A percentile compares a stretch with the other conserved stretches of the same genome.
Evolutionary conservation across 2,329 filamentous ascomycete species (phyloP).

Genomic region (Paecilomyces dactylethromorphus): DNA sequence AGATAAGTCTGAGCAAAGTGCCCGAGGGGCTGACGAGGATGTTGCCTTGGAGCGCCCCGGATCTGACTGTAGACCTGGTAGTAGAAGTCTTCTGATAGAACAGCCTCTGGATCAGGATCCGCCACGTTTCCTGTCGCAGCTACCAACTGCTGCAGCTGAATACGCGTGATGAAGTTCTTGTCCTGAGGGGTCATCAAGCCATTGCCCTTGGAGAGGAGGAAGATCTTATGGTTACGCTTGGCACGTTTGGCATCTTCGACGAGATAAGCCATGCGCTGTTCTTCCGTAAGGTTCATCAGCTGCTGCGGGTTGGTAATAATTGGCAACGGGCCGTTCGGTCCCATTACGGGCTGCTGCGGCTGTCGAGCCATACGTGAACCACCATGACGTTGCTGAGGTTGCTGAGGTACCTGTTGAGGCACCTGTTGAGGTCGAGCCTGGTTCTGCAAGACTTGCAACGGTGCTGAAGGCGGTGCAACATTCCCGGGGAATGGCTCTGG

Average conservation of each 20-base stretch:
- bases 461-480: slow-evolving; percentile 45
- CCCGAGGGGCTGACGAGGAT: slow-evolving; percentile 85
- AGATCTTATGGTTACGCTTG: slow-evolving; percentile 98
- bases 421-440: slow-evolving; percentile 57
- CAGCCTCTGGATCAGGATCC: slow-evolving; percentile 71
- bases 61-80: slow-evolving; percentile 97
- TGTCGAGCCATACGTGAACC: slow-evolving; percentile 28
- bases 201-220: slow-evolving; percentile 85
- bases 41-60: slow-evolving; percentile 78
- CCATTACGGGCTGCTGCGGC: slow-evolving; percentile 27
- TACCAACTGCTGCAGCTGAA: slow-evolving; percentile 93
- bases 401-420: slow-evolving; percentile 21
- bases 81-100: slow-evolving; percentile 90
- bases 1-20: slow-evolving; percentile 98
- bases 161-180: slow-evolving; percentile 98
- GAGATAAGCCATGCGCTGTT: slow-evolving; percentile 75
- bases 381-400: slow-evolving; percentile 31
- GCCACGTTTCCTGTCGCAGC: slow-evolving; percentile 82
- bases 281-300: slow-evolving; percentile 69
- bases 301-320: slow-evolving; percentile 65
- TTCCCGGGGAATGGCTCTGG: slow-evolving; percentile 38
- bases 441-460: slow-evolving; percentile 74
- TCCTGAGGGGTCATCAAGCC: slow-evolving; percentile 98
- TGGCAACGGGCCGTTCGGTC: slow-evolving; percentile 37
- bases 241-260: slow-evolving; percentile 90